These are phyloP conservation scores for Wickerhamomyces tratensis DNA, from an alignment of 805 yeast species.

Conservation along the genomic window DNA sequence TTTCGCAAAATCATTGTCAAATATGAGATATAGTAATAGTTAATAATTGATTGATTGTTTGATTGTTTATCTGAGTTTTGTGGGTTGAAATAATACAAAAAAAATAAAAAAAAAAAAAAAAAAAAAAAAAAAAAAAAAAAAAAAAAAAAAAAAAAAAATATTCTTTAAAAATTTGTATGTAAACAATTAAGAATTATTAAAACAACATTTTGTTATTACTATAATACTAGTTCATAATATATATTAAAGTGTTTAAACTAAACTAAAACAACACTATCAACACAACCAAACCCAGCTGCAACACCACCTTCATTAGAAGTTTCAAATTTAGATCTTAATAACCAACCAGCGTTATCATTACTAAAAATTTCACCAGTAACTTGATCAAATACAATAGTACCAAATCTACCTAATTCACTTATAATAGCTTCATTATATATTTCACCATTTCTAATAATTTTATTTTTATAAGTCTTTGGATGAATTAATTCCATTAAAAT, in stretches of 20 bases:
- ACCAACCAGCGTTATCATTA: constrained; percentile 74
- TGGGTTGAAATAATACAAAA: no score
- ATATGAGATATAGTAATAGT: no score
- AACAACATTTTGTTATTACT: no score
- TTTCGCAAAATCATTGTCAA: constrained; percentile 1
- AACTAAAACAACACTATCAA: constrained; percentile 65
- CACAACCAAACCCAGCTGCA: constrained; percentile 98
- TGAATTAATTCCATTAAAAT: constrained; percentile 89
- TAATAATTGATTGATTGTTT: no score
- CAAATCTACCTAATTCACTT: constrained; percentile 89
- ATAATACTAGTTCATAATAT: no score
- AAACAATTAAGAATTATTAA: no score
- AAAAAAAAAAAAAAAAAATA: no score
- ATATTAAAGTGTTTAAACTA: constrained; percentile 1
- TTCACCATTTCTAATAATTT: constrained; percentile 59
- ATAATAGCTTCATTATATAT: constrained; percentile 64
- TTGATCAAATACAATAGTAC: constrained; percentile 70
- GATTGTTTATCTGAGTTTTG: no score
- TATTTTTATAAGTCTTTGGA: constrained; percentile 62
- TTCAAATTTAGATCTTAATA: constrained; percentile 81
- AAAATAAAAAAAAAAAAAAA: no score
- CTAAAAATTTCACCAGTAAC: constrained; percentile 40
- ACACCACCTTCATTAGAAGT: constrained; percentile 96
- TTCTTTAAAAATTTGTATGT: no score
- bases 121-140: no score